Conservation (phyloP, 192 early-diverging fungal genomes). For the Backusella parvicylindrica region DNA sequence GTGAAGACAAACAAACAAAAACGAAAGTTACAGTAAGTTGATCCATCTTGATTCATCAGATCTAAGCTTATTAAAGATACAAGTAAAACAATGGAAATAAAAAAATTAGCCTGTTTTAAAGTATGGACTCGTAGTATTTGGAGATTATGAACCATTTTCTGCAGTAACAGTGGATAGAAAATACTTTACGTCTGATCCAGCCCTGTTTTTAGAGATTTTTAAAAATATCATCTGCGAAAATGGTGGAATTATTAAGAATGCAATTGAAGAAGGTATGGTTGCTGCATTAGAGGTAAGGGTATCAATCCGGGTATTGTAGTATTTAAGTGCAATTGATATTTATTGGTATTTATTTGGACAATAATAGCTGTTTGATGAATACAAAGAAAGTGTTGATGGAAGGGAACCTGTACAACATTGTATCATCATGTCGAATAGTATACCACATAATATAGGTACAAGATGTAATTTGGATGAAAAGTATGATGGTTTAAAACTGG, state of each 20-base stretch:
- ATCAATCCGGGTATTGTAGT: not conserved
- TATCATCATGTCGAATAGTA: conserved; percentile 52
- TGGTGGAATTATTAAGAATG: conserved; percentile 56
- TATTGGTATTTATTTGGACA: not conserved
- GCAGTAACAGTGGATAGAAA: conserved; percentile 45
- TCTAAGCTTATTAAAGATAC: not conserved
- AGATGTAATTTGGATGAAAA: conserved; percentile 45
- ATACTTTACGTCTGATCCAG: conserved; percentile 47
- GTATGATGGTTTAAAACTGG: conserved; percentile 47
- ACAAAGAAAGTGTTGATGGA: conserved; percentile 25
- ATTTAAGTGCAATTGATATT: too few relatives aligned
- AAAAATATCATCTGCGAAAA: conserved; percentile 43
- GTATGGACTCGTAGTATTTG: conserved; percentile 53
- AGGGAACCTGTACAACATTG: conserved; percentile 46
- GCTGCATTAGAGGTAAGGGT: conserved; percentile 54
- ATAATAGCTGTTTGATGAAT: conserved; percentile 50
- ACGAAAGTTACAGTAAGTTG: conserved; percentile 50
- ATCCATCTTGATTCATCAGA: not conserved
- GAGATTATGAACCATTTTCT: conserved; percentile 51
- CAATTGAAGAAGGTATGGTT: conserved; percentile 59
- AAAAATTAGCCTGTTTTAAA: conserved; percentile 43
- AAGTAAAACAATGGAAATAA: not conserved
- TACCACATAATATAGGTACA: conserved; percentile 41
- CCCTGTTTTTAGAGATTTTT: conserved; percentile 43
- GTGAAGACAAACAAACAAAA: conserved; percentile 43